Conservation (phyloP, 495 filamentous ascomycete species). For the Rhypophila decipiens region DNA sequence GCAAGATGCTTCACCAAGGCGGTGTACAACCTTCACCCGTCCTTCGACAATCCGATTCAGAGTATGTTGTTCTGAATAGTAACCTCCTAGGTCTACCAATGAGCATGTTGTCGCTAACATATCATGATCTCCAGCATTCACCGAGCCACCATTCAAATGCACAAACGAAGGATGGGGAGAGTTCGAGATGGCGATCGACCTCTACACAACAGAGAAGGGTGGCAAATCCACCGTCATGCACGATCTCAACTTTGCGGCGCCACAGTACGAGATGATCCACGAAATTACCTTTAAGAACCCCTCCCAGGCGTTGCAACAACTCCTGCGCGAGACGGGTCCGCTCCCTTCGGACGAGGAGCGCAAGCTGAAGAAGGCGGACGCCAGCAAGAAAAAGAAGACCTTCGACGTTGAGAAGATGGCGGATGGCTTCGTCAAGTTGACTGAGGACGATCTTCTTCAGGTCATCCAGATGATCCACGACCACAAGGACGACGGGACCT, state of each 20-base stretch:
- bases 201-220: constrained; percentile 74
- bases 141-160: constrained; percentile 80
- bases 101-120: too few relatives aligned
- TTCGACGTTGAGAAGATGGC: constrained; percentile 97
- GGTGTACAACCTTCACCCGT: constrained; percentile 86
- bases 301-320: constrained; percentile 66
- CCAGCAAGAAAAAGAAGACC: constrained; percentile 78
- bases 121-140: constrained; percentile 69
- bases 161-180: constrained; percentile 97
- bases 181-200: constrained; percentile 87
- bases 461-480: constrained; percentile 98
- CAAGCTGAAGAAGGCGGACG: constrained; percentile 54
- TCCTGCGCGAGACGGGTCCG: constrained; percentile 74
- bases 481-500: constrained; percentile 84
- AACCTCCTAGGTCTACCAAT: too few relatives aligned
- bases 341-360: constrained; percentile 66
- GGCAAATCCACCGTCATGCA: constrained; percentile 76
- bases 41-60: constrained; percentile 77
- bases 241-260: constrained; percentile 84
- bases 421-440: constrained; percentile 48
- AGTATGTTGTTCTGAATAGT: too few relatives aligned
- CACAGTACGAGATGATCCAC: constrained; percentile 80
- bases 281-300: constrained; percentile 84
- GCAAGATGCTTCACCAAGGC: constrained; percentile 87
- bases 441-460: constrained; percentile 66